Evolutionary conservation across 2,329 filamentous ascomycete genomes (phyloP), one percentile per base, ranked within the genome.

Genomic region (Aspergillus viridinutans): DNA sequence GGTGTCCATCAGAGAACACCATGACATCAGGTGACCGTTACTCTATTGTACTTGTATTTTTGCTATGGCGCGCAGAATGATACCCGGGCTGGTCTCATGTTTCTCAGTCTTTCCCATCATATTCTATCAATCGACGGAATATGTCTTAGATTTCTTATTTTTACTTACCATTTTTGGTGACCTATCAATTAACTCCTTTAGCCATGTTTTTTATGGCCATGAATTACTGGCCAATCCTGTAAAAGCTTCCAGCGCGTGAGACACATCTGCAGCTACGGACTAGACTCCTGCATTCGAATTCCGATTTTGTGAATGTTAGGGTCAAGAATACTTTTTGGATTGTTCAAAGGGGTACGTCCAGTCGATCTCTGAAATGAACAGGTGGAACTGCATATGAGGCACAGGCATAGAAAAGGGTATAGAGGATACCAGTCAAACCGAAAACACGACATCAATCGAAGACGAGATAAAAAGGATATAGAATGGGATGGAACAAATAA

Each of bases 21-120:
- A 45, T 23, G 42, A 8, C 42, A 21, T 23, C 42, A 21, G 42
- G 12, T 20, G 0, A 9, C 8, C 5, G 5, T 10, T 9, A 14
- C 47, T 56, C 42, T 52, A 49, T 32, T 59, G 54, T 59, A 59
- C 52, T 57, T 57, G 49, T 61, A 61, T 45, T 23, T 47, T 21
- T 45, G 7, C 12, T 25, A 21, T 14, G 26, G 32, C 50, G 45
- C 51, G 53, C 57, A 59, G 61, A 63, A 60, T 63, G 61, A 63
- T 63, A 63, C 61, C 61, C 61, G 45, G 59, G 61, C 54, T 59
- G 53, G 57, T 54, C 45, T 59, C 50, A 55, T 52, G 42, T 35
- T 29, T 56, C 55, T 48, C 29, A 25, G 45, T 47, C 28, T 32
- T 20, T 38, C 12, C 32, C 4, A 14, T 32, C 32, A 35, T 14